These are phyloP conservation scores for Acacia confusa DNA, from an alignment of 306 rosid species.

Conservation along the genomic window DNA sequence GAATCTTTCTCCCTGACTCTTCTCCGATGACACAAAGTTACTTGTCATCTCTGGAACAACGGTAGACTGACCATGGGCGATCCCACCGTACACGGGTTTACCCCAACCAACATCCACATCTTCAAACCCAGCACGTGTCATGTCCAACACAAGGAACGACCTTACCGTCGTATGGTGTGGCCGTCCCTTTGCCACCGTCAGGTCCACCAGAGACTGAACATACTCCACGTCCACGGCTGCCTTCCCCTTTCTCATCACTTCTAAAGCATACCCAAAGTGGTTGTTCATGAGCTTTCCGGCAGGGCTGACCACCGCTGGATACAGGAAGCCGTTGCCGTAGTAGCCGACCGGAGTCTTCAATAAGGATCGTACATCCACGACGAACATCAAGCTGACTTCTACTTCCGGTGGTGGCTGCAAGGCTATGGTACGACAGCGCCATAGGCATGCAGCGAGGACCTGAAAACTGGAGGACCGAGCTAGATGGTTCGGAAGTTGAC, in stretches of 20 bases:
- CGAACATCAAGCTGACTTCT: no score
- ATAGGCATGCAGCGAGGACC: no score
- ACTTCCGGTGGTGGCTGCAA: no score
- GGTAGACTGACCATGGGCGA: neutral
- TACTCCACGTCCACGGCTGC: neutral
- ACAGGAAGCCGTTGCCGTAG: no score
- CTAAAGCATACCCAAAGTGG: neutral
- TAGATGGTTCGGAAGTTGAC: no score
- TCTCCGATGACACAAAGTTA: neutral
- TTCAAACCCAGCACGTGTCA: neutral
- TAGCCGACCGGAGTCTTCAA: no score
- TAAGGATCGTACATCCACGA: no score
- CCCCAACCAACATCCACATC: neutral
- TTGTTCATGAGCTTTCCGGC: no score
- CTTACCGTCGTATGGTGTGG: neutral
- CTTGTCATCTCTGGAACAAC: neutral
- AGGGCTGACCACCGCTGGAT: no score
- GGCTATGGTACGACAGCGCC: no score
- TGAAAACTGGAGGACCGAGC: no score
- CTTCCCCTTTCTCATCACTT: neutral
- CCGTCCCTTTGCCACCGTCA: neutral
- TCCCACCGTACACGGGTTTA: neutral
- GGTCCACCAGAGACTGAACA: neutral
- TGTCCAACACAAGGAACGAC: neutral
- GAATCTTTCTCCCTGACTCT: neutral